phyloP scores from a whole-genome alignment of 192 early-diverging fungal species.

The Backusella parvicylindrica region DNA sequence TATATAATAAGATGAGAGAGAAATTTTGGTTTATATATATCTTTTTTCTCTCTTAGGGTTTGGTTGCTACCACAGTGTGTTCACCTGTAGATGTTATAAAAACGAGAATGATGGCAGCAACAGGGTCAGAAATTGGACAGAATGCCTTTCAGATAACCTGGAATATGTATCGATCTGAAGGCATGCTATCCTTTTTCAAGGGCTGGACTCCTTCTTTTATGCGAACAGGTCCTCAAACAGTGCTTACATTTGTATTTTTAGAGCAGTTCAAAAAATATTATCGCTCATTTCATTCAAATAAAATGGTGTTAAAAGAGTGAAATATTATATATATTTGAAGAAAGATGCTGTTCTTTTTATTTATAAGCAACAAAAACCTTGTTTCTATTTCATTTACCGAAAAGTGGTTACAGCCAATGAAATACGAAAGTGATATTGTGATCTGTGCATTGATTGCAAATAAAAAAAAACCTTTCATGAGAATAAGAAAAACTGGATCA shows the following conservation, averaged over 20 bases:
- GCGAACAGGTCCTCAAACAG: conserved; percentile 80
- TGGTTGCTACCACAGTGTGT: conserved; percentile 72
- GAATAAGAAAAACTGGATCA: background rate
- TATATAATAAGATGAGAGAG: background rate
- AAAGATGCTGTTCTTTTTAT: background rate
- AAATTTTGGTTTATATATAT: background rate
- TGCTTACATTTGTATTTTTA: conserved; percentile 79
- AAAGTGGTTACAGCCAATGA: background rate
- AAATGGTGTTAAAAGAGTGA: background rate
- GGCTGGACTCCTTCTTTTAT: conserved; percentile 84
- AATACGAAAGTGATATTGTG: background rate
- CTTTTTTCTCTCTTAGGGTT: conserved; percentile 47
- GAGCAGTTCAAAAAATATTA: conserved; percentile 63
- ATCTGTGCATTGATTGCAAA: background rate
- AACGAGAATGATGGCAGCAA: conserved; percentile 81
- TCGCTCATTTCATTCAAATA: background rate
- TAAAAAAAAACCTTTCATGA: background rate
- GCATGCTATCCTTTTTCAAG: conserved; percentile 68
- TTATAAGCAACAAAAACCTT: background rate
- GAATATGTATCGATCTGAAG: conserved; percentile 63
- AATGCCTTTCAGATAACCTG: conserved; percentile 41
- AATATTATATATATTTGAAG: no score
- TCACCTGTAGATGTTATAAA: conserved; percentile 84
- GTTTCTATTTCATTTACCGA: background rate
- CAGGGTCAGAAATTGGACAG: conserved; percentile 27